Evolutionary conservation across 2,329 filamentous ascomycete genomes (phyloP), one percentile per base, ranked within the genome.

Genomic region (Hypoxylon sp.): DNA sequence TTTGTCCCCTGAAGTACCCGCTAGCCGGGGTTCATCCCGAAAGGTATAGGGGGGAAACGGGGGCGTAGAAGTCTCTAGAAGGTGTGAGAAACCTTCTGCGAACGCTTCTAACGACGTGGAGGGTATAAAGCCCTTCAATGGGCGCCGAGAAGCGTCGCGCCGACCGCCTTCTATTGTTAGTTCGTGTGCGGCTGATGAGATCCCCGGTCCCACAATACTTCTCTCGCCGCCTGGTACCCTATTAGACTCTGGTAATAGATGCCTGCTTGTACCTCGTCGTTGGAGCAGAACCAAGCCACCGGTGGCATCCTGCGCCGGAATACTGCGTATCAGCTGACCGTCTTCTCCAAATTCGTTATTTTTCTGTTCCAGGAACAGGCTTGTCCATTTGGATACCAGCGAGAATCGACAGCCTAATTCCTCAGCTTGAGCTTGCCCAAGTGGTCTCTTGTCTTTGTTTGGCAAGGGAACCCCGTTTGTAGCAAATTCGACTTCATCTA

Each of bases 331-430:
- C 12, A 1, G 6, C 28, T 50, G 16, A 42, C 22, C 12, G 4
- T 22, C 36, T 24, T 33, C 33, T 9, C 42, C 5, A 26, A 9
- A n/a, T 3, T 42, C n/a, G 16, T 14, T 12, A 8, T 38, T 52
- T 16, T 51, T 49, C 22, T 57, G 32, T 16, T 38, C 5, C 1
- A 69, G 36, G 42, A 67, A 67, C 22, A 69, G 48, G 40, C 64
- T 65, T 16, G 67, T 65, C 67, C 64, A 65, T 49, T 65, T 50
- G 1, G 61, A 67, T 30, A 44, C 28, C 28, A 69, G 22, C 1
- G 64, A 65, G 33, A 64, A 68, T 32, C 45, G 46, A n/a, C 67
- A 69, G 24, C 53, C 67, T 2, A 69, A 40, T 2, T 20, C 51
- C 30, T 60, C 55, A 18, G 61, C 67, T 53, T 63, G 28, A 1